Evolutionary conservation across 805 yeast species (phyloP).

Genomic region (Cyberlindnera mycetangii): DNA sequence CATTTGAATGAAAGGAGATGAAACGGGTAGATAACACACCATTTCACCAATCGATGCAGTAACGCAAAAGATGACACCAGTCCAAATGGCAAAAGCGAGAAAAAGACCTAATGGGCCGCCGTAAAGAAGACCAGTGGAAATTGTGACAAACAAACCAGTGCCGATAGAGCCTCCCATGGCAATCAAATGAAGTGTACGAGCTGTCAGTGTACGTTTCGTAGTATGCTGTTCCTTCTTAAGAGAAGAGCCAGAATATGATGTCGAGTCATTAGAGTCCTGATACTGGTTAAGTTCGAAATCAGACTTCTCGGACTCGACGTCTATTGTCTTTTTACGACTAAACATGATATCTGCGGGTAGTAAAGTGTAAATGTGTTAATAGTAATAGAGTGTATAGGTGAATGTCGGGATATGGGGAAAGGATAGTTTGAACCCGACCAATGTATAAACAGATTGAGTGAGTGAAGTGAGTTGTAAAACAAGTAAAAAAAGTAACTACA

Average conservation of each 20-base stretch:
- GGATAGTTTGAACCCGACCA: too few species aligned
- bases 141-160: slow-evolving; percentile 59
- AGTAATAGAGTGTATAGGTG: too few species aligned
- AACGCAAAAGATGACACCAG: slow-evolving; percentile 46
- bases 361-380: too few species aligned
- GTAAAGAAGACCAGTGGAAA: slow-evolving; percentile 49
- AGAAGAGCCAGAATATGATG: slow-evolving; percentile 8
- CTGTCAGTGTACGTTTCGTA: slow-evolving; percentile 37
- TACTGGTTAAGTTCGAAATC: background rate
- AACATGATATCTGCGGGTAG: too few species aligned
- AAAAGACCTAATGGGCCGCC: slow-evolving; percentile 58
- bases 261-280: background rate
- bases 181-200: slow-evolving; percentile 60
- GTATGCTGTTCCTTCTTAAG: slow-evolving; percentile 6
- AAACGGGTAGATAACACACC: slow-evolving; percentile 58
- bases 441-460: too few species aligned
- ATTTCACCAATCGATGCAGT: slow-evolving; percentile 58
- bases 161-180: slow-evolving; percentile 67
- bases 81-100: slow-evolving; percentile 55
- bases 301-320: slow-evolving; percentile 6
- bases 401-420: too few species aligned
- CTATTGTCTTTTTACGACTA: background rate
- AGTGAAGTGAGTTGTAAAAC: too few species aligned
- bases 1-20: slow-evolving; percentile 53
- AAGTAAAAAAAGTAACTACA: too few species aligned